A percentile compares a stretch with the other conserved stretches of the same genome.
These are phyloP conservation scores for Paspalum vaginatum DNA, from an alignment of 176 grass and related monocot species.

Conservation along the genomic window DNA sequence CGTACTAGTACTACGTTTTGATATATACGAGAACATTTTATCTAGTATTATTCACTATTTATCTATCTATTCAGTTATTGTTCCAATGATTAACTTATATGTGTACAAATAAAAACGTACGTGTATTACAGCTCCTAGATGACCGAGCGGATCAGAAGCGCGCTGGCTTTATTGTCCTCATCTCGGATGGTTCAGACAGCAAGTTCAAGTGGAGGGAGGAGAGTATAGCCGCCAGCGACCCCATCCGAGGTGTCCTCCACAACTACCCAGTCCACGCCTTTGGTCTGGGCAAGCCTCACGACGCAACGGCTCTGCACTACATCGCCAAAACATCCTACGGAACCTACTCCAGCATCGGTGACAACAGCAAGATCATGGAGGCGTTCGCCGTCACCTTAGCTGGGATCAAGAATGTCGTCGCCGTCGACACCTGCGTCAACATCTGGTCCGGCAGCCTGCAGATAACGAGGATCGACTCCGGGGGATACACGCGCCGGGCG, in stretches of 20 bases:
- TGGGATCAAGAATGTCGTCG: not conserved
- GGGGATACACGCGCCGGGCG: not conserved
- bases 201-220: not conserved
- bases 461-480: not conserved
- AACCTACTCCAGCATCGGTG: not conserved
- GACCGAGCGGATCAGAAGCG: not conserved
- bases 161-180: not conserved
- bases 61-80: no score
- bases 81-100: no score
- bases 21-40: no score
- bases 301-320: not conserved
- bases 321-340: not conserved
- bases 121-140: slow-evolving; percentile 17
- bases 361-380: not conserved
- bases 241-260: not conserved
- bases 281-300: not conserved
- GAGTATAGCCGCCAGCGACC: not conserved
- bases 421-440: not conserved
- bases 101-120: no score
- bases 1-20: no score
- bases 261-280: not conserved
- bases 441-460: not conserved
- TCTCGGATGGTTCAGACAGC: not conserved
- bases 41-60: no score
- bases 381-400: not conserved